Percentiles rank a stretch among this genome's conserved stretches.
These are phyloP conservation scores for Schizothecium vesticola DNA, from an alignment of 495 filamentous ascomycete species.

Conservation along the genomic window DNA sequence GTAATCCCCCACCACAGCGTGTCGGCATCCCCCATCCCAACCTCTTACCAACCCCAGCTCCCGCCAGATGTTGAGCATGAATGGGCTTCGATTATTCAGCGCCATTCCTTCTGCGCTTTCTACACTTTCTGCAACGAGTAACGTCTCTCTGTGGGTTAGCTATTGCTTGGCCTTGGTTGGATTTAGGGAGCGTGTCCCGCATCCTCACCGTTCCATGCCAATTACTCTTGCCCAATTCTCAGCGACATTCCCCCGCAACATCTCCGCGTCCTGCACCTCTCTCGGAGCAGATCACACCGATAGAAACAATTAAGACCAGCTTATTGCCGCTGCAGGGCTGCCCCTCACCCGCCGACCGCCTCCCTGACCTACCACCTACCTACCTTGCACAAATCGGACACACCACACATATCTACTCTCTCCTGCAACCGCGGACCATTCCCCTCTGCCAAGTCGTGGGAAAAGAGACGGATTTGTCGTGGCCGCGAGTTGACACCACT, in stretches of 20 bases:
- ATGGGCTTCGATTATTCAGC: slow-evolving; percentile 5
- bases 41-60: not conserved
- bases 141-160: not conserved
- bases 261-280: not conserved
- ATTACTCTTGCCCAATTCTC: not conserved
- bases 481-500: too few relatives aligned
- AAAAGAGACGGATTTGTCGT: not conserved
- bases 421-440: not conserved
- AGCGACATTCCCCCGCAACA: not conserved
- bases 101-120: not conserved
- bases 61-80: not conserved
- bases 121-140: not conserved
- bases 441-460: not conserved
- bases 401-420: not conserved
- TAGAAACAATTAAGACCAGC: not conserved
- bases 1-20: slow-evolving; percentile 6
- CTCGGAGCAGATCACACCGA: not conserved
- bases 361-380: not conserved
- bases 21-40: not conserved
- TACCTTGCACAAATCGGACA: not conserved
- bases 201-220: not conserved
- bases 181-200: not conserved
- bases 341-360: not conserved
- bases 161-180: not conserved
- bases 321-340: not conserved